Evolutionary conservation across 208 protist genomes (phyloP).

Genomic region (Leishmania martiniquensis): DNA sequence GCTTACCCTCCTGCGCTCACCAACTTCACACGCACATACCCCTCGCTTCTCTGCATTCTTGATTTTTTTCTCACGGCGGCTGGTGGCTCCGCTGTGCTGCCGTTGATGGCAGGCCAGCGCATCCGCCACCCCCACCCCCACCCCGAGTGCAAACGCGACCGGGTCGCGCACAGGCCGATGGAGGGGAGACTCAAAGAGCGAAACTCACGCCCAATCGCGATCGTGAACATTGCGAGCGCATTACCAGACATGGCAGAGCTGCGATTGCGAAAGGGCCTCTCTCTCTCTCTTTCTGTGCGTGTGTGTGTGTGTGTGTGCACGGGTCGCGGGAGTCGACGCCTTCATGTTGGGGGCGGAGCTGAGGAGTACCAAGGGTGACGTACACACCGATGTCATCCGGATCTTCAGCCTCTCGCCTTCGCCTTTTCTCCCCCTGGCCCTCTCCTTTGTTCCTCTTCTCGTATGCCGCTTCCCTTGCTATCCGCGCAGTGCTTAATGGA

Average conservation of each 20-base stretch:
- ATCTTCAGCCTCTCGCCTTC: background rate
- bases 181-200: background rate
- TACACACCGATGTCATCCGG: background rate
- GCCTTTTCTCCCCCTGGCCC: background rate
- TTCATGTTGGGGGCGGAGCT: background rate
- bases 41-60: too few species aligned
- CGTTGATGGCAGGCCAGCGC: background rate
- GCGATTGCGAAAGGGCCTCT: background rate
- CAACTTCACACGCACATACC: background rate
- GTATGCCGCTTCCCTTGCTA: background rate
- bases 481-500: background rate
- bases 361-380: background rate
- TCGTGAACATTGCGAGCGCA: background rate
- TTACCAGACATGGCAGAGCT: background rate
- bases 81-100: background rate
- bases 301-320: background rate
- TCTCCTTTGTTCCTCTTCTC: background rate
- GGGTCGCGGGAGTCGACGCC: background rate
- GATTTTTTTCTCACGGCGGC: too few species aligned
- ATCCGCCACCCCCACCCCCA: too few species aligned
- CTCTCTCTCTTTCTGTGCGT: background rate
- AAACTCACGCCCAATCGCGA: background rate
- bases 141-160: background rate
- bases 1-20: background rate
- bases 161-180: background rate